Evolutionary conservation across 2,329 filamentous ascomycete species (phyloP).

Genomic region (Neopestalotiopsis clavispora): DNA sequence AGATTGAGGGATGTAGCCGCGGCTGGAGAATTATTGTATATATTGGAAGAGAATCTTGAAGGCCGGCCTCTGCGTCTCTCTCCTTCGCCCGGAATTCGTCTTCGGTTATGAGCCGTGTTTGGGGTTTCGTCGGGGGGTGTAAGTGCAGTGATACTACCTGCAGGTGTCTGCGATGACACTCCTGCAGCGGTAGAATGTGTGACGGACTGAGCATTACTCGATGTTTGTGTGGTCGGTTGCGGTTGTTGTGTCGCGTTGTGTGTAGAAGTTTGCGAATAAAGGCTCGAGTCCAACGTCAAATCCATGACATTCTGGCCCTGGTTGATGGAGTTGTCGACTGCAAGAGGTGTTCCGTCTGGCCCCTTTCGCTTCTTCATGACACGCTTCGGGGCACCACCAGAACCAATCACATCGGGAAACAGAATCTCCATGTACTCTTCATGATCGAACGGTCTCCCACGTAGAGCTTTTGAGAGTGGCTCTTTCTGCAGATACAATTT

Average conservation of each 20-base stretch:
- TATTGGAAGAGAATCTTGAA: conserved; percentile 37
- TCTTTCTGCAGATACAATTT: conserved; percentile 50
- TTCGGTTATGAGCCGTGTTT: conserved; percentile 47
- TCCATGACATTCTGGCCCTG: conserved; percentile 52
- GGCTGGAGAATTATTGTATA: conserved; percentile 35
- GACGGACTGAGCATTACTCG: background rate
- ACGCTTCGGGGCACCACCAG: conserved; percentile 63
- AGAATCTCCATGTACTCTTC: conserved; percentile 65
- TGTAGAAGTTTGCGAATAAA: conserved; percentile 16
- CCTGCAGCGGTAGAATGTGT: conserved; percentile 27
- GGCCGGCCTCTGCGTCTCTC: conserved; percentile 38
- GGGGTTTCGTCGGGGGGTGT: conserved; percentile 61
- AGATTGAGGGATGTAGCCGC: conserved; percentile 19
- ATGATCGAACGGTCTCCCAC: conserved; percentile 63
- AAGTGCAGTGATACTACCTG: conserved; percentile 49
- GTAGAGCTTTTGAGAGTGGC: conserved; percentile 60
- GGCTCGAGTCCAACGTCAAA: conserved; percentile 14
- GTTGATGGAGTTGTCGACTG: conserved; percentile 50
- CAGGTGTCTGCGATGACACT: conserved; percentile 45
- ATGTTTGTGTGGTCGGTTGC: conserved; percentile 22
- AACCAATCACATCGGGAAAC: conserved; percentile 64
- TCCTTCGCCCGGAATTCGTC: conserved; percentile 32
- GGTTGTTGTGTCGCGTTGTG: conserved; percentile 23
- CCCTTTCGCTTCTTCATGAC: conserved; percentile 60
- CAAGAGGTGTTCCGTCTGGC: conserved; percentile 47